Evolutionary conservation across 805 yeast genomes (phyloP).

Genomic region (Yamadazyma scolyti): DNA sequence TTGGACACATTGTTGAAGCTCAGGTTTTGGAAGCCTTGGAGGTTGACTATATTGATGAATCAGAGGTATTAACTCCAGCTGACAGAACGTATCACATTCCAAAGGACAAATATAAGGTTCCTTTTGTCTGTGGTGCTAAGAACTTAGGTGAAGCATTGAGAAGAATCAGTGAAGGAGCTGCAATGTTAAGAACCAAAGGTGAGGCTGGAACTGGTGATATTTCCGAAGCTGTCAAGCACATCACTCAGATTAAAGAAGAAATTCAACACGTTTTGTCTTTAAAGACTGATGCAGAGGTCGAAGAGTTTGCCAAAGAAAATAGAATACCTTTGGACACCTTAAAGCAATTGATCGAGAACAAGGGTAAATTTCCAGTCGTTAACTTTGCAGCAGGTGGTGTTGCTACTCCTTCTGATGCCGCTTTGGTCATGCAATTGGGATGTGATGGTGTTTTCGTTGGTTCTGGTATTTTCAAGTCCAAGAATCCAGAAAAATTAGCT

Average conservation of each 20-base stretch:
- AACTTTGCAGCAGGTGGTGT: conserved; percentile 89
- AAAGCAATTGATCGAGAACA: conserved; percentile 42
- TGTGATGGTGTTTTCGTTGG: conserved; percentile 34
- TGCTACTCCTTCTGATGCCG: conserved; percentile 87
- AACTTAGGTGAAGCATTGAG: conserved; percentile 80
- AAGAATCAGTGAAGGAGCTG: conserved; percentile 78
- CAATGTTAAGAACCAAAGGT: conserved; percentile 84
- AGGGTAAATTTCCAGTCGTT: conserved; percentile 73
- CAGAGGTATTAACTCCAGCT: conserved; percentile 82
- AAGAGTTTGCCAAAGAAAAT: conserved; percentile 48
- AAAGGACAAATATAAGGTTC: conserved; percentile 59
- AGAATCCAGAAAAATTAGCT: conserved; percentile 70
- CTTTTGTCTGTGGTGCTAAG: conserved; percentile 83
- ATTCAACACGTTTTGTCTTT: conserved; percentile 44
- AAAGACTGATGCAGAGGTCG: conserved; percentile 43
- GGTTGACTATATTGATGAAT: conserved; percentile 79
- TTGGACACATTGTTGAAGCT: conserved; percentile 82
- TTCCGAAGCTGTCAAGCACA: conserved; percentile 76
- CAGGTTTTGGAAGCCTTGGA: conserved; percentile 69
- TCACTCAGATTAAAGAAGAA: conserved; percentile 55
- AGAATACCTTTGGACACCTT: conserved; percentile 60
- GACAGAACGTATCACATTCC: conserved; percentile 63
- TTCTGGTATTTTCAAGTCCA: conserved; percentile 74
- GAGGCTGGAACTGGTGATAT: conserved; percentile 90
- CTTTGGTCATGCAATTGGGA: conserved; percentile 57